These are phyloP conservation scores for Staphylotrichum longicolle DNA, from an alignment of 495 filamentous ascomycete genomes.

Conservation along the genomic window DNA sequence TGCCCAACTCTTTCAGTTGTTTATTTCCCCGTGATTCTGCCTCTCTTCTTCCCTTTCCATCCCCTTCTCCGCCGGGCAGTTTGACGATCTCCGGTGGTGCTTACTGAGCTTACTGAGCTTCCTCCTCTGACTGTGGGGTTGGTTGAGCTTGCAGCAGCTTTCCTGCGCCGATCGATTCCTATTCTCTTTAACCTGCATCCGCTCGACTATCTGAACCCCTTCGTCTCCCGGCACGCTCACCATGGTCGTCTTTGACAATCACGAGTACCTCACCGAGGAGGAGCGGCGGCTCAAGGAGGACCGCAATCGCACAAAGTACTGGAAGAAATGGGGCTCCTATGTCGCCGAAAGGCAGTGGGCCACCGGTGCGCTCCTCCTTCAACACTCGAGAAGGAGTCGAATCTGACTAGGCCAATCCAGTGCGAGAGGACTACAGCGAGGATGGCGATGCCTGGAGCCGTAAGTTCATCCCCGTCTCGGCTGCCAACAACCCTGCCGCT, in stretches of 20 bases:
- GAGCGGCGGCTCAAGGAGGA: constrained; percentile 88
- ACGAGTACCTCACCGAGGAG: constrained; percentile 81
- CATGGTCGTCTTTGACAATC: constrained; percentile 86
- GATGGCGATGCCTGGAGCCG: constrained; percentile 96
- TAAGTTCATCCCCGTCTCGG: constrained; percentile 46
- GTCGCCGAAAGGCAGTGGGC: constrained; percentile 83
- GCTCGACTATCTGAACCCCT: no score
- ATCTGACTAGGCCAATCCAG: constrained; percentile 46
- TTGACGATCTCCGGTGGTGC: not conserved
- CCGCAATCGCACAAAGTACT: constrained; percentile 73
- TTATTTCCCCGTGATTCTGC: not conserved
- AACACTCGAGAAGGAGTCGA: constrained; percentile 7
- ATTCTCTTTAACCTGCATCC: no score
- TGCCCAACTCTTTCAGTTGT: not conserved
- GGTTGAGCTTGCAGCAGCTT: not conserved
- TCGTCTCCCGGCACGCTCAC: constrained; percentile 6
- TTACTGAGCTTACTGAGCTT: constrained; percentile 8
- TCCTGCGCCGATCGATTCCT: no score
- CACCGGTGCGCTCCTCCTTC: constrained; percentile 56
- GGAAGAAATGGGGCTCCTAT: constrained; percentile 93
- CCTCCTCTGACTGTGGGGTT: not conserved
- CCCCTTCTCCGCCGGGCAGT: not conserved
- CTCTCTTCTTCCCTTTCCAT: not conserved
- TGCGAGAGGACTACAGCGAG: constrained; percentile 83
- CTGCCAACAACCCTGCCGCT: constrained; percentile 1